Conservation (phyloP, 768 basidiomycete species). For the Tulasnella sp. region DNA sequence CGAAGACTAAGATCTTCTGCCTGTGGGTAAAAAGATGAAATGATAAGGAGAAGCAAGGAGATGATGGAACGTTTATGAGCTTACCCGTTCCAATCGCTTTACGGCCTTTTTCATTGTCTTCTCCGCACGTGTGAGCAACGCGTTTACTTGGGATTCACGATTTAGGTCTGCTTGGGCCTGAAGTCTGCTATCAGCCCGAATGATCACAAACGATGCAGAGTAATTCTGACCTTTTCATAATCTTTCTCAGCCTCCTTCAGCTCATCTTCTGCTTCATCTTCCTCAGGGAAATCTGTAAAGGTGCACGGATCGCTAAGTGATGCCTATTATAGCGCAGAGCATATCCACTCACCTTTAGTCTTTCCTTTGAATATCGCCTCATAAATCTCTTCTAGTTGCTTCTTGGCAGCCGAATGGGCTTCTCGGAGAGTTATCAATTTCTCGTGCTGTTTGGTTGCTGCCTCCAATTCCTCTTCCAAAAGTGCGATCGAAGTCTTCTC, state of each 20-base stretch:
- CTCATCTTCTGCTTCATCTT: slow-evolving; percentile 14
- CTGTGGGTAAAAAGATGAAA: not conserved
- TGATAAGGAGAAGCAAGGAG: not conserved
- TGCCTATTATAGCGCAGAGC: not conserved
- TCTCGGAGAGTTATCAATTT: too few species aligned
- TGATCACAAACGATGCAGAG: not conserved
- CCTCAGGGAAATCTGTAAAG: slow-evolving; percentile 10
- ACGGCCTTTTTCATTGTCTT: slow-evolving; percentile 1
- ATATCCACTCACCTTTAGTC: not conserved
- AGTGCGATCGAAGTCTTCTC: slow-evolving; percentile 9
- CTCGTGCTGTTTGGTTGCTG: too few species aligned
- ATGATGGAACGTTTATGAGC: not conserved
- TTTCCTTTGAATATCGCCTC: slow-evolving; percentile 3
- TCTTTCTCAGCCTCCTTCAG: not conserved
- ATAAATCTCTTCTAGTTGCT: slow-evolving; percentile 10
- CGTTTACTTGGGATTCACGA: not conserved
- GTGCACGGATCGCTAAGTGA: not conserved
- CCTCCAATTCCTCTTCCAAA: slow-evolving; percentile 7
- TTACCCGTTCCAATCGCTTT: slow-evolving; percentile 4
- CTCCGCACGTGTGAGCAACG: slow-evolving; percentile 9
- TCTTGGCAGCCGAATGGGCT: not conserved
- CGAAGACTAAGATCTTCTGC: slow-evolving; percentile 4
- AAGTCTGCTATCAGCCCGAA: not conserved
- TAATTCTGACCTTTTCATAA: not conserved
- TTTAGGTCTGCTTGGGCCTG: slow-evolving; percentile 2